Percentiles rank a stretch among this genome's conserved stretches.
phyloP scores from a whole-genome alignment of 345 rosid species.

The Eucalyptus virginea region DNA sequence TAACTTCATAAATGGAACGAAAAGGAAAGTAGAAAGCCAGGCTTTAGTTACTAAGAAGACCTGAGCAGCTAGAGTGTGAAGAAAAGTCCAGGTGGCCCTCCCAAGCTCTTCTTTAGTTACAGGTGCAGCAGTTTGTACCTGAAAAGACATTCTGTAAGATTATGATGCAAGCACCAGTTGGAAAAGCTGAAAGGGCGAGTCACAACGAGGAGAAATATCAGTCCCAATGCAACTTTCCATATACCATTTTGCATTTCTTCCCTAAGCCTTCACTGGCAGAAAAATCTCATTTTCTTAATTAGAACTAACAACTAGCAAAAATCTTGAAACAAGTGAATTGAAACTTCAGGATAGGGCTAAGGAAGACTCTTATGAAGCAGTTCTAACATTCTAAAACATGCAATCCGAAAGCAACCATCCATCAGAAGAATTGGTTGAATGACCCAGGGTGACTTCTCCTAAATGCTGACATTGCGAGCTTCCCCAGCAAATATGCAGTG shows the following conservation, averaged over 20 bases:
- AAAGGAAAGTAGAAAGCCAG: background rate
- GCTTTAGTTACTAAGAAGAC: conserved; percentile 10
- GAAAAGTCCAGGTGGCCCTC: conserved; percentile 92
- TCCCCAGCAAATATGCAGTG: background rate
- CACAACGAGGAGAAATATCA: background rate
- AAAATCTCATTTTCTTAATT: background rate
- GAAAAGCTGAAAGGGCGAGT: background rate
- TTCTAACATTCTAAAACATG: background rate
- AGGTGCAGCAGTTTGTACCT: conserved; percentile 56
- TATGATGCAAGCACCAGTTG: background rate
- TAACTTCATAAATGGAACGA: background rate
- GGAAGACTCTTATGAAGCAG: background rate
- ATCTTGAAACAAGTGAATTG: background rate
- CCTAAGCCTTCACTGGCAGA: background rate
- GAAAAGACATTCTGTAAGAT: background rate
- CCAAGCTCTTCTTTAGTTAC: conserved; percentile 92
- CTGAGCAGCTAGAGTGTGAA: conserved; percentile 96
- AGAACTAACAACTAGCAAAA: background rate
- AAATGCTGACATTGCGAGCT: background rate
- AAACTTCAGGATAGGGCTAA: background rate
- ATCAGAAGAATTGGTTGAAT: background rate
- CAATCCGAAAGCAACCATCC: background rate
- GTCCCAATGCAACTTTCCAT: background rate
- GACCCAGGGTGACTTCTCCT: background rate
- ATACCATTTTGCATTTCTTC: background rate